Base-by-base conservation (phyloP, 164 flowering plant species). In the Buxus sempervirens region DNA sequence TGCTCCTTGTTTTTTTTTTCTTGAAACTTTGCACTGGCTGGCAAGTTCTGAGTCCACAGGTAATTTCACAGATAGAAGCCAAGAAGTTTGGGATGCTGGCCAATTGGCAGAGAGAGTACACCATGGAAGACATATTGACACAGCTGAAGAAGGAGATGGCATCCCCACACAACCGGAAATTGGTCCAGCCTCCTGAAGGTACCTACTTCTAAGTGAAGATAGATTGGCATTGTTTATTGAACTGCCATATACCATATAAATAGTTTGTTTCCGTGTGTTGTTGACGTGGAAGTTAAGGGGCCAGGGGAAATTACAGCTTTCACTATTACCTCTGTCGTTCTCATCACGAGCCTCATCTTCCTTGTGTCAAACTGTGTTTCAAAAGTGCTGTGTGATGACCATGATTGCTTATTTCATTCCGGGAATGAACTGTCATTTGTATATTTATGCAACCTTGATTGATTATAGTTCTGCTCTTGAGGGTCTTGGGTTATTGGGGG, bases 111-210 rank as follows among this genome's bases (percentile, higher is more conserved):
- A 68, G 94, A 26, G 89, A 92, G 74, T 90, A 87, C 81, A 92
- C 94, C 26, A 90, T 92, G 96, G 97, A 92, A 76, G 97, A 87
- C 72, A 83, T 91, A 75, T 79, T 91, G 76, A 86, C 87, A 0
- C 96, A 90, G 77, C 85, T 91, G 85, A 92, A 88, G 76, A 92
- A 87, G 81, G 97, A 90, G 75, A 92, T 92, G 97, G 92, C 91
- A 4, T 79, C 96, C 10, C 84, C 97, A n/a, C 90, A 90, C 48
- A 92, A 92, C 81, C 85, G 97, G 42, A 92, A 92, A 83, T 80
- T 90, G 69, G 97, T 87, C 28, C 97, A 92, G 80, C 96, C 97
- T 60, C 94, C 97, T 0, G 96, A 92, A 74, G 97, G 96, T 64
- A 87, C 94, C 79, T 87, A 72, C 83, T 91, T 91, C 83, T 90